Evolutionary conservation across 2,329 filamentous ascomycete species (phyloP).

Genomic region (Pseudogymnoascus sp.): DNA sequence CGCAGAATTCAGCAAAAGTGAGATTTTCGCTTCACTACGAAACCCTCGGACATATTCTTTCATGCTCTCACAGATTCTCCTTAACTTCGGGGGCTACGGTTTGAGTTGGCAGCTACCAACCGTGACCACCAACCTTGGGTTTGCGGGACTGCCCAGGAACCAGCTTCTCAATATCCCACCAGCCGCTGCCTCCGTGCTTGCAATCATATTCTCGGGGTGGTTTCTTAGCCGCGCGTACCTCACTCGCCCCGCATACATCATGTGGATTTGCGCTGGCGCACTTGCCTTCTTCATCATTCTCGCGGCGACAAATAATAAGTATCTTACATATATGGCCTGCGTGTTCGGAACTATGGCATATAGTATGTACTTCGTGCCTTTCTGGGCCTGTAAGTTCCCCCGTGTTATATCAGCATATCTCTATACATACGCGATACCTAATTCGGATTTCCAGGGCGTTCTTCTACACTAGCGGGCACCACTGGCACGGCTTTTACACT

Average conservation of each 20-base stretch:
- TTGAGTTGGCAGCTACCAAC: slow-evolving; percentile 37
- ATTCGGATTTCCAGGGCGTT: slow-evolving; percentile 27
- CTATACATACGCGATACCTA: background rate
- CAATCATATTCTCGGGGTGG: slow-evolving; percentile 35
- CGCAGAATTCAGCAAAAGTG: slow-evolving; percentile 29
- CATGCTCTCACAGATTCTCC: slow-evolving; percentile 31
- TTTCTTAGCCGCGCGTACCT: slow-evolving; percentile 35
- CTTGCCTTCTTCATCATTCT: slow-evolving; percentile 39
- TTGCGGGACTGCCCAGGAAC: slow-evolving; percentile 36
- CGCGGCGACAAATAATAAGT: slow-evolving; percentile 31
- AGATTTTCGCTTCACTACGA: slow-evolving; percentile 31
- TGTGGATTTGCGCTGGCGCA: slow-evolving; percentile 35
- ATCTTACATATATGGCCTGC: slow-evolving; percentile 38
- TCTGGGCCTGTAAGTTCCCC: too few species aligned
- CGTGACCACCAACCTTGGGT: slow-evolving; percentile 36
- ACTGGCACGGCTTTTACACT: slow-evolving; percentile 40
- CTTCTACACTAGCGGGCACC: slow-evolving; percentile 34
- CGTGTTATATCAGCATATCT: background rate
- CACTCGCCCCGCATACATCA: slow-evolving; percentile 34
- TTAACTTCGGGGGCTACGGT: slow-evolving; percentile 37
- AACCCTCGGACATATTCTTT: slow-evolving; percentile 32
- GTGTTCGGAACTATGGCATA: too few species aligned
- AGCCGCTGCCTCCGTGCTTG: slow-evolving; percentile 34
- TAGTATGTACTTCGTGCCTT: too few species aligned
- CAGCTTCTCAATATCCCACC: slow-evolving; percentile 41